Base-by-base conservation (phyloP, 1,284 basidiomycete genomes). In the Puccinia horiana region DNA sequence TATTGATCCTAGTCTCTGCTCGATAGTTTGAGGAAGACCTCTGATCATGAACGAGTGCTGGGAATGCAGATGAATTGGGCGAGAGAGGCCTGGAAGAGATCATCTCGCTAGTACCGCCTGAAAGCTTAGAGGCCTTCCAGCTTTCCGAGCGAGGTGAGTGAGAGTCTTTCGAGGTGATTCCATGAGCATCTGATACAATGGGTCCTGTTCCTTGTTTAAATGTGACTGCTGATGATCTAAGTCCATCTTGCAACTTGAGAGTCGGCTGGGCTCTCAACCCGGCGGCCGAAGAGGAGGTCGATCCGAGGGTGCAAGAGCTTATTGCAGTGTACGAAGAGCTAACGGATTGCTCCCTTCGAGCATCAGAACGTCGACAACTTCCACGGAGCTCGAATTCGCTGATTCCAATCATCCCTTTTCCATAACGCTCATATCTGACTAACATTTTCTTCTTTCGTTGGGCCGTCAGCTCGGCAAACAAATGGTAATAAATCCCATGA, bases 341-440 rank as follows among this genome's bases (percentile, higher is more conserved):
- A 18, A 54, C 2, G n/a, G 52, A 69, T 5, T 32, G 58, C 20
- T 67, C 76, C 47, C 23, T 18, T 32, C 11, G 42, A 32, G 16
- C 47, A 42, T 63, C 52, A 20, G 14, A 12, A 6, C 2, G 40
- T 37, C 61, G 42, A 29, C 61, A n/a, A 78, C 35, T 54, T 20
- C 78, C 78, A 26, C 69, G 65, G 29, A 81, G 44, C 49, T 63
- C 78, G n/a, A 44, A 72, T 49, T 81, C 69, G 29, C 49, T 58
- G 29, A 81, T 47, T 18, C 78, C 78, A n/a, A 81, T 73, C 69
- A 26, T 54, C 23, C 65, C 52, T n/a, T 67, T 32, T 26, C 76
- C 61, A 32, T 52, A 37, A 0, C 65, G 29, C 8, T 20, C 44
- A 70, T 79, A 79, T 23, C 76, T 44, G n/a, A 65, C 42, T 40